Conservation (phyloP, 257 asterid genomes). For the Gynochthodes officinalis region DNA sequence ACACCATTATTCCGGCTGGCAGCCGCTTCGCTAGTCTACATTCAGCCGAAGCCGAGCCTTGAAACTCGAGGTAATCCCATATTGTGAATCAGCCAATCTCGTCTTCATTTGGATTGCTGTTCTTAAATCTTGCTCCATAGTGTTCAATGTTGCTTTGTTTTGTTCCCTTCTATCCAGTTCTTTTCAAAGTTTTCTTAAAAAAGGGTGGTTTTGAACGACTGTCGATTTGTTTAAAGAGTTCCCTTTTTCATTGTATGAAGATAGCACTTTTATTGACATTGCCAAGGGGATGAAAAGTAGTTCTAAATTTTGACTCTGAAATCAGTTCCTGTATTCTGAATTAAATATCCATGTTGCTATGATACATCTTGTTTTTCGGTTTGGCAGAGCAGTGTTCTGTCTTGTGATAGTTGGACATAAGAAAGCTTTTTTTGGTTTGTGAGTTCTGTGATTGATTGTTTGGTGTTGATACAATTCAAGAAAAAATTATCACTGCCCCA, state of each 20-base stretch:
- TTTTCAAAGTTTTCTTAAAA: neutral
- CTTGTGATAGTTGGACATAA: too few species aligned
- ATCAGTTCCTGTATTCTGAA: too few species aligned
- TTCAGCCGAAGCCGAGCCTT: too few species aligned
- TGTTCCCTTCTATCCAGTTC: neutral
- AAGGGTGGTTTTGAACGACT: neutral
- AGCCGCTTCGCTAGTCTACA: too few species aligned
- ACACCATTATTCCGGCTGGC: too few species aligned
- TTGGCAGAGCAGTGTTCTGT: too few species aligned
- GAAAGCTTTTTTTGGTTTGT: too few species aligned
- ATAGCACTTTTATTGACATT: neutral
- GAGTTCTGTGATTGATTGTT: slow-evolving; percentile 1
- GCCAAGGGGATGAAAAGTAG: too few species aligned
- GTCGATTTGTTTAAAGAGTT: neutral
- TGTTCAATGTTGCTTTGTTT: neutral
- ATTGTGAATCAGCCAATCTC: neutral
- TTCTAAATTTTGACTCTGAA: too few species aligned
- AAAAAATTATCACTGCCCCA: slow-evolving; percentile 10
- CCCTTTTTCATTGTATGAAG: neutral
- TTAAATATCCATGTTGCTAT: too few species aligned
- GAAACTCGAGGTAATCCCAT: too few species aligned
- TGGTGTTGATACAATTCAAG: slow-evolving; percentile 6
- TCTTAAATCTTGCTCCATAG: neutral
- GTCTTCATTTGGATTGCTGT: neutral
- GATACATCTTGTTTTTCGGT: too few species aligned